These are phyloP conservation scores for Solanum dulcamara DNA, from an alignment of 257 asterid species.

Conservation along the genomic window DNA sequence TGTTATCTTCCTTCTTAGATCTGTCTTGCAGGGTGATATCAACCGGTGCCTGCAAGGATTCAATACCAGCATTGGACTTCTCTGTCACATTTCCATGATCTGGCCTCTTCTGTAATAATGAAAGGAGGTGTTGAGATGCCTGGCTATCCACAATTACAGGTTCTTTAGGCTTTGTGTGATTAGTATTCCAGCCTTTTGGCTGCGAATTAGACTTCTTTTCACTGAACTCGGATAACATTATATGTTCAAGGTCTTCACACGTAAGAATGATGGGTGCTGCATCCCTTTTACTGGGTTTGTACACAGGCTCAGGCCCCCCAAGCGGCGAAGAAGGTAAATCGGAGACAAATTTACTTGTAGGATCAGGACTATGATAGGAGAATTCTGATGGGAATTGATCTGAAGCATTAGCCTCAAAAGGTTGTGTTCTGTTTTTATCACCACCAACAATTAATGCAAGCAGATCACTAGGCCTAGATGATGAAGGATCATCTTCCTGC, in stretches of 20 bases:
- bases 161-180: slow-evolving; percentile 20
- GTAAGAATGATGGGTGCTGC: slow-evolving; percentile 46
- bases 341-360: slow-evolving; percentile 12
- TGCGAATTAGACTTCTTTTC: slow-evolving; percentile 23
- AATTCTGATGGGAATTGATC: slow-evolving; percentile 14
- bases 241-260: slow-evolving; percentile 91
- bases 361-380: slow-evolving; percentile 18
- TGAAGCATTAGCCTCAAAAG: slow-evolving; percentile 16
- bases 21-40: slow-evolving; percentile 10
- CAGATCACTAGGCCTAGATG: slow-evolving; percentile 43
- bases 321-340: slow-evolving; percentile 24
- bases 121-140: slow-evolving; percentile 71
- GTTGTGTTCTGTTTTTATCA: slow-evolving; percentile 45
- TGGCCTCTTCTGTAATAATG: slow-evolving; percentile 59
- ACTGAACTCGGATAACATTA: slow-evolving; percentile 59
- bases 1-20: slow-evolving; percentile 36
- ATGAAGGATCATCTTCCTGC: slow-evolving; percentile 25
- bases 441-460: slow-evolving; percentile 62
- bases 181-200: slow-evolving; percentile 24
- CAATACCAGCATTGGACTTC: slow-evolving; percentile 10
- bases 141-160: slow-evolving; percentile 34
- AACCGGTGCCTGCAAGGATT: slow-evolving; percentile 15
- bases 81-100: slow-evolving; percentile 11
- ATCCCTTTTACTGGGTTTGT: slow-evolving; percentile 25
- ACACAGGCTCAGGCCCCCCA: slow-evolving; percentile 33